phyloP scores from a whole-genome alignment of 2,329 filamentous ascomycete genomes.

The Pseudogymnoascus sp. region DNA sequence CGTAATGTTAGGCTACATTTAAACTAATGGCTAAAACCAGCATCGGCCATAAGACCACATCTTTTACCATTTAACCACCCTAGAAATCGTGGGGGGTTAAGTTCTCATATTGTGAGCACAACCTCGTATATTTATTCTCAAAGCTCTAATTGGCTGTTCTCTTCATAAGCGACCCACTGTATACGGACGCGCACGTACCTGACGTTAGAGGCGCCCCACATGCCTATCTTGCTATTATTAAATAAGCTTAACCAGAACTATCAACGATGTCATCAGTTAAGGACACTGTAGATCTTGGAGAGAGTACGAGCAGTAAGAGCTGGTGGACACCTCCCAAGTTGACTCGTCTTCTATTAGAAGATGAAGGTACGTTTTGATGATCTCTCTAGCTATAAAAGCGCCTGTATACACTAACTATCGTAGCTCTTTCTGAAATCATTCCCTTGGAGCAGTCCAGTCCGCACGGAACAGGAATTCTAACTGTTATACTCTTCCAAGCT shows the following conservation, averaged over 20 bases:
- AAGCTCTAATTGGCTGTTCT: not conserved
- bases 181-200: not conserved
- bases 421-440: not conserved
- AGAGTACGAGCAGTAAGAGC: not conserved
- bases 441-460: not conserved
- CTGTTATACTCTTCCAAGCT: conserved; percentile 11
- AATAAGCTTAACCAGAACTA: not conserved
- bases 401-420: not conserved
- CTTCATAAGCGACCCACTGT: not conserved
- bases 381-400: not conserved
- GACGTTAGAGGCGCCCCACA: not conserved
- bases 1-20: not conserved
- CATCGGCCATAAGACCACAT: not conserved
- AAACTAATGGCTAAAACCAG: not conserved
- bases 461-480: conserved; percentile 7
- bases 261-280: not conserved
- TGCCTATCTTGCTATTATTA: not conserved
- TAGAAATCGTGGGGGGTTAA: not conserved
- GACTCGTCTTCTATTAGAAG: not conserved
- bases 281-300: not conserved
- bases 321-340: not conserved
- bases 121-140: not conserved
- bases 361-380: not conserved
- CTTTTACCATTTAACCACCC: not conserved
- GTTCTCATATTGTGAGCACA: not conserved